Percentiles rank a stretch among this genome's conserved stretches.
Conservation (phyloP, 2,329 filamentous ascomycete genomes). For the Monilinia aucupariae region DNA sequence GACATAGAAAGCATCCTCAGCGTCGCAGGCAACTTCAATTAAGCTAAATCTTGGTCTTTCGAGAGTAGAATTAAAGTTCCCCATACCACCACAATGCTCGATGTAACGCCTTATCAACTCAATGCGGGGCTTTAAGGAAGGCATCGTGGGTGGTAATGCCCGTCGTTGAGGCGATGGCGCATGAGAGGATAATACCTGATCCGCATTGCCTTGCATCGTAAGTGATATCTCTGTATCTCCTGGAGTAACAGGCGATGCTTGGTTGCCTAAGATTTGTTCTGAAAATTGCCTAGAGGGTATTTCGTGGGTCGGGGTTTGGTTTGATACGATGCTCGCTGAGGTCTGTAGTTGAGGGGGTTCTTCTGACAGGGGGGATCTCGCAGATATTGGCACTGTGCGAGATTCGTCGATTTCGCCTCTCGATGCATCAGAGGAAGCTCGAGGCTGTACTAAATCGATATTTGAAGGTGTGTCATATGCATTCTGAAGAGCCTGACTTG, state of each 20-base stretch:
- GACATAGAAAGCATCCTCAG: conserved; percentile 58
- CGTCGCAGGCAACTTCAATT: conserved; percentile 50
- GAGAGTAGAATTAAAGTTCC: conserved; percentile 32
- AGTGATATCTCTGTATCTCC: neutral
- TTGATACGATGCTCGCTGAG: neutral
- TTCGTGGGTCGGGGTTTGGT: neutral
- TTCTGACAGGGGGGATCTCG: neutral
- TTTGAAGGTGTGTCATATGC: conserved; percentile 8
- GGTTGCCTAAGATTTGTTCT: neutral
- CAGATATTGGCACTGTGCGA: conserved; percentile 4
- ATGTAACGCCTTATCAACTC: conserved; percentile 29
- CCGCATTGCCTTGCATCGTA: neutral
- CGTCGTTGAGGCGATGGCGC: conserved; percentile 21
- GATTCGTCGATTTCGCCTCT: conserved; percentile 5
- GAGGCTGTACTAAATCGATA: neutral
- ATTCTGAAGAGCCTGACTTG: neutral
- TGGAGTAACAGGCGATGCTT: neutral
- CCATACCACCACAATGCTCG: conserved; percentile 22
- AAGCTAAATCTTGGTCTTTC: conserved; percentile 49
- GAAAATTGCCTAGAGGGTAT: neutral
- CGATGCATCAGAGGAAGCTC: neutral
- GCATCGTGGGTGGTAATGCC: conserved; percentile 21
- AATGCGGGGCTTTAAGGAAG: conserved; percentile 25
- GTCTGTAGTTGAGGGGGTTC: neutral
- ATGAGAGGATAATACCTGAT: conserved; percentile 8